Percentiles rank a stretch among this genome's conserved stretches.
Evolutionary conservation across 176 grass and related monocot genomes (phyloP).

Genomic region (Carex cristatella): DNA sequence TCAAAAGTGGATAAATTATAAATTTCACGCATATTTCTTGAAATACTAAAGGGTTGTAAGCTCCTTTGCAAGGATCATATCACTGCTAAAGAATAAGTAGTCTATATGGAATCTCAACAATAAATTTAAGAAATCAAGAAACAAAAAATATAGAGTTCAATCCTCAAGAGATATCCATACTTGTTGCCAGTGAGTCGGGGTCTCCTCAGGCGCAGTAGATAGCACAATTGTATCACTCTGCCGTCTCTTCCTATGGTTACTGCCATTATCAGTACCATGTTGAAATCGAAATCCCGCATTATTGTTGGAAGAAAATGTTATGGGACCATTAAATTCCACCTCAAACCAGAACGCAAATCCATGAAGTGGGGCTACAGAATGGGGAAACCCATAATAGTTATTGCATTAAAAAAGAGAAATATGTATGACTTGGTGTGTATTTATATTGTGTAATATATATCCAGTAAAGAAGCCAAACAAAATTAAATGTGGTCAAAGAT

Average conservation of each 20-base stretch:
- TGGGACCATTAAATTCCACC: constrained; percentile 84
- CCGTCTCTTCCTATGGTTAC: constrained; percentile 51
- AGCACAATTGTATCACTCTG: constrained; percentile 47
- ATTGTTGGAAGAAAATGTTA: constrained; percentile 33
- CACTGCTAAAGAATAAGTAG: background rate
- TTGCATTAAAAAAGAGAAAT: background rate
- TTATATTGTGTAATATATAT: background rate
- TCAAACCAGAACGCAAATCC: constrained; percentile 98
- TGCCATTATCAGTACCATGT: constrained; percentile 36
- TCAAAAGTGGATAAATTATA: background rate
- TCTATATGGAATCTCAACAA: background rate
- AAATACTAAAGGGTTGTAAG: background rate
- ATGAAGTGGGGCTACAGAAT: constrained; percentile 67
- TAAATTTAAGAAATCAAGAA: background rate
- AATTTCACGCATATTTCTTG: background rate
- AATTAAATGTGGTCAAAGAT: background rate
- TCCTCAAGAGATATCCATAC: constrained; percentile 28
- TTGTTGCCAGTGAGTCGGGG: constrained; percentile 90
- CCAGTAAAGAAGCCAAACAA: background rate
- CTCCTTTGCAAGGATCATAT: background rate
- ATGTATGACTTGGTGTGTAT: background rate
- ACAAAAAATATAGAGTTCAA: background rate
- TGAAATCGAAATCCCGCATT: constrained; percentile 13
- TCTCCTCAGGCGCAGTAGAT: constrained; percentile 82
- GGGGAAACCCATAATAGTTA: constrained; percentile 9